These are phyloP conservation scores for Aureobasidium pullulans DNA, from an alignment of 2,329 filamentous ascomycete genomes.

Conservation along the genomic window DNA sequence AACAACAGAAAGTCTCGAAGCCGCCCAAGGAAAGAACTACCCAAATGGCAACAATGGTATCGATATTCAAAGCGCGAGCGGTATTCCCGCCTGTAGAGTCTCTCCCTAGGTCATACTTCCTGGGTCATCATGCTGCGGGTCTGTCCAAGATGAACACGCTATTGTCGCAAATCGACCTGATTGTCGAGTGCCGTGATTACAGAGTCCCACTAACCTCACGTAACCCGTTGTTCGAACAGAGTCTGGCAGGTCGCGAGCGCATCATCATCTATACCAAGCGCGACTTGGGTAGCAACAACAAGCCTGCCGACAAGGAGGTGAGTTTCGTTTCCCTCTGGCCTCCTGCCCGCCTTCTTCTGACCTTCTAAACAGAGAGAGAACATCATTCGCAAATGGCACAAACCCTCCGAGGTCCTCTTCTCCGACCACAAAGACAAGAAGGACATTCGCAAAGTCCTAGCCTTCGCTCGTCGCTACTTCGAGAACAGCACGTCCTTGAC, in stretches of 20 bases:
- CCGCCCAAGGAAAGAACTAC: not conserved
- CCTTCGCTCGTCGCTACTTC: slow-evolving; percentile 46
- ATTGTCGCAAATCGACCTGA: slow-evolving; percentile 72
- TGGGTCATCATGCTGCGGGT: slow-evolving; percentile 84
- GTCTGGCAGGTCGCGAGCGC: slow-evolving; percentile 59
- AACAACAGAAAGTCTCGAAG: not conserved
- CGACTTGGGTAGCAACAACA: slow-evolving; percentile 56
- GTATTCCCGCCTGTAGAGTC: slow-evolving; percentile 65
- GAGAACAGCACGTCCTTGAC: slow-evolving; percentile 55
- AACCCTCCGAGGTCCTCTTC: slow-evolving; percentile 46
- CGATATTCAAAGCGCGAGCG: slow-evolving; percentile 63
- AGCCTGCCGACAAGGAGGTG: slow-evolving; percentile 36
- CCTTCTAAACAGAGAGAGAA: slow-evolving; percentile 5
- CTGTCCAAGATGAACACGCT: slow-evolving; percentile 74
- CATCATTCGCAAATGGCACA: slow-evolving; percentile 47
- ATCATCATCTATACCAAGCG: slow-evolving; percentile 87
- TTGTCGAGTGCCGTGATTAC: slow-evolving; percentile 92
- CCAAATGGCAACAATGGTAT: slow-evolving; percentile 22
- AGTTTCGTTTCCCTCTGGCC: slow-evolving; percentile 1
- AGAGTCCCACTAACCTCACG: slow-evolving; percentile 81
- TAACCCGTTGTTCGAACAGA: slow-evolving; percentile 81
- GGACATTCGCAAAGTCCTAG: slow-evolving; percentile 41
- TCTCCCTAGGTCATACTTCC: slow-evolving; percentile 83
- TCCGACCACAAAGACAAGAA: slow-evolving; percentile 38
- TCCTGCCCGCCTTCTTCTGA: not conserved